Evolutionary conservation across 768 basidiomycete species (phyloP), one percentile per base, ranked within the genome.

Genomic region (Amanita molliuscula): DNA sequence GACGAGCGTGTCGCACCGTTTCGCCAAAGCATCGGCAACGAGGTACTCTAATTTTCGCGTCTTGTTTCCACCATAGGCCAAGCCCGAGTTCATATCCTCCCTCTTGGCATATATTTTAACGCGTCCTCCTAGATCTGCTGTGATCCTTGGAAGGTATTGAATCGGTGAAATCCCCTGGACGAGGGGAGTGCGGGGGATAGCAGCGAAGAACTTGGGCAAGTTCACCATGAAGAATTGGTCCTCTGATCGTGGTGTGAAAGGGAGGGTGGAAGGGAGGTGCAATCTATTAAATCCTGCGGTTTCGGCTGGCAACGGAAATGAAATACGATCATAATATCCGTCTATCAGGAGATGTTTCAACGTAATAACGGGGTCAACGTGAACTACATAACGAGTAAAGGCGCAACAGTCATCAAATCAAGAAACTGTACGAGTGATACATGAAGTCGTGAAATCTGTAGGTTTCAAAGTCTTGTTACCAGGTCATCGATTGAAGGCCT

Each of bases 401-500:
- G 10, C 2, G 28, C 6, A 1, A 9, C 28, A 9, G 10, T 9
- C 28, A 9, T 9, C 3, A 3, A 3, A 28, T 9, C 28, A 3
- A 13, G 28, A 28, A 26, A 26, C 26, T 6, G 26, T 10, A 6
- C 11, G 21, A 7, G 7, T 21, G 18, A 18, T 20, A 40, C 6
- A 40, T 18, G 2, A 20, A 4, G 3, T 6, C 3, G 15, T 7
- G 6, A 16, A 21, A 1, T 38, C n/a, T 21, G 5, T 11, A 11
- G 44, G 16, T 23, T 31, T 47, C 44, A 21, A 6, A 53, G 28
- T 25, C 6, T 21, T 9, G 36, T 35, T 20, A 53, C n/a, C 1
- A 58, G 40, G 1, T 44, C 48, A 3, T 57, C 44, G n/a, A 59
- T 57, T 20, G 38, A 48, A 20, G 54, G 58, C 34, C 58, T 33